These are phyloP conservation scores for Puccinia coronata DNA, from an alignment of 1,284 basidiomycete genomes.

Conservation along the genomic window DNA sequence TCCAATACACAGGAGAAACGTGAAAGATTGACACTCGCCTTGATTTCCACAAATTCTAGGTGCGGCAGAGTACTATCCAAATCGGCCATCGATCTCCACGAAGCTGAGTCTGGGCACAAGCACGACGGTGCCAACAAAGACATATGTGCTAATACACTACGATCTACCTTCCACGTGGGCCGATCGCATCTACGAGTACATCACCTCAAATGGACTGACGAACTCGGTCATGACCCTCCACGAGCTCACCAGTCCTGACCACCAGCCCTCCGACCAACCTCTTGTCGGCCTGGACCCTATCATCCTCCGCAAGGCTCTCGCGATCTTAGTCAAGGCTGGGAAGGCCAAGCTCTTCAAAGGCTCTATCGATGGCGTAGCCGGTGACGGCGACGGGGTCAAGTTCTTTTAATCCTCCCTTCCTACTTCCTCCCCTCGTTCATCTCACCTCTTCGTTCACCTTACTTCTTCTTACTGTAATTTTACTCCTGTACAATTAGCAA, in stretches of 20 bases:
- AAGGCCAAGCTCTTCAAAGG: conserved; percentile 47
- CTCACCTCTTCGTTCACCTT: too few species aligned
- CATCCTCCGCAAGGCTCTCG: conserved; percentile 32
- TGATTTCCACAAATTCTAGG: neutral
- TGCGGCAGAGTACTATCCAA: conserved; percentile 36
- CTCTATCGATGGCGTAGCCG: conserved; percentile 36
- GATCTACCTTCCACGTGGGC: conserved; percentile 3
- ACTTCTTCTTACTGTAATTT: too few species aligned
- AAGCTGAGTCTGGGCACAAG: neutral
- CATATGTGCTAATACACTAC: conserved; percentile 28
- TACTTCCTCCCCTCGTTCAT: too few species aligned
- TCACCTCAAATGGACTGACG: conserved; percentile 26
- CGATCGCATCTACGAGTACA: conserved; percentile 27
- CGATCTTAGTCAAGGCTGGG: conserved; percentile 21
- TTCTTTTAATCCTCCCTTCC: conserved; percentile 28
- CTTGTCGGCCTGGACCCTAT: conserved; percentile 19
- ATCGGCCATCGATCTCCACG: neutral
- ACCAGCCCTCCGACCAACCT: neutral
- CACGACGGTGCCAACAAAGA: neutral
- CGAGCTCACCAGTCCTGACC: conserved; percentile 26
- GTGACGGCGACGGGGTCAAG: conserved; percentile 43
- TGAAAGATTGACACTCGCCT: neutral
- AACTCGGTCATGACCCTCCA: conserved; percentile 40
- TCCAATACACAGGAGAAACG: neutral
- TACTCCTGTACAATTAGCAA: too few species aligned